Evolutionary conservation across 1,139 yeast species (phyloP).

Genomic region (Fermentozyma sake): DNA sequence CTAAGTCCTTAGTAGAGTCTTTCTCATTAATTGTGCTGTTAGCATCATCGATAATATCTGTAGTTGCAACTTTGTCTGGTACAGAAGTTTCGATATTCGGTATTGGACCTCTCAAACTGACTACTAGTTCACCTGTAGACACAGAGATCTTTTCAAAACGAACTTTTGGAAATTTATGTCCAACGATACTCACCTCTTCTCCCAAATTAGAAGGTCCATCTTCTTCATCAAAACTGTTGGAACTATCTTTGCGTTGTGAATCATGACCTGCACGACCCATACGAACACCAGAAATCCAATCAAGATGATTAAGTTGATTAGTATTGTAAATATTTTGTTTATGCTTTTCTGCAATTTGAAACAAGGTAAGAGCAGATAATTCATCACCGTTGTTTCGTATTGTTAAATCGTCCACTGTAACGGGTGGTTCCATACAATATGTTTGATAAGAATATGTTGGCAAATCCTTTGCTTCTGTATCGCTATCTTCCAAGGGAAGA

Average conservation of each 20-base stretch:
- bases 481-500: conserved; percentile 1
- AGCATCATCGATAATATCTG: conserved; percentile 1
- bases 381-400: conserved; percentile 32
- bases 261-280: conserved; percentile 54
- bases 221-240: conserved; percentile 23
- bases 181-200: conserved; percentile 86
- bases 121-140: conserved; percentile 71
- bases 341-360: conserved; percentile 30
- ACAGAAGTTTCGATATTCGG: conserved; percentile 12
- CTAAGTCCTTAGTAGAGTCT: not conserved
- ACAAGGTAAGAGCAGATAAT: conserved; percentile 32
- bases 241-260: conserved; percentile 11
- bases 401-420: conserved; percentile 30
- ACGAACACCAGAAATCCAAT: conserved; percentile 93
- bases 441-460: conserved; percentile 25
- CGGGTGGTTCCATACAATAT: conserved; percentile 37
- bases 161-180: conserved; percentile 85
- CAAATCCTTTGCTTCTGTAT: conserved; percentile 4
- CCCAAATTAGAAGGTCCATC: conserved; percentile 70
- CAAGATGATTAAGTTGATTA: conserved; percentile 60
- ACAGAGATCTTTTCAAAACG: conserved; percentile 85
- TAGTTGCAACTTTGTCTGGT: not conserved
- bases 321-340: conserved; percentile 19
- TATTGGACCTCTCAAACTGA: conserved; percentile 81
- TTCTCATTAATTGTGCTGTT: not conserved